These are phyloP conservation scores for Chaetomium sp. DNA, from an alignment of 2,329 filamentous ascomycete genomes.

Conservation along the genomic window DNA sequence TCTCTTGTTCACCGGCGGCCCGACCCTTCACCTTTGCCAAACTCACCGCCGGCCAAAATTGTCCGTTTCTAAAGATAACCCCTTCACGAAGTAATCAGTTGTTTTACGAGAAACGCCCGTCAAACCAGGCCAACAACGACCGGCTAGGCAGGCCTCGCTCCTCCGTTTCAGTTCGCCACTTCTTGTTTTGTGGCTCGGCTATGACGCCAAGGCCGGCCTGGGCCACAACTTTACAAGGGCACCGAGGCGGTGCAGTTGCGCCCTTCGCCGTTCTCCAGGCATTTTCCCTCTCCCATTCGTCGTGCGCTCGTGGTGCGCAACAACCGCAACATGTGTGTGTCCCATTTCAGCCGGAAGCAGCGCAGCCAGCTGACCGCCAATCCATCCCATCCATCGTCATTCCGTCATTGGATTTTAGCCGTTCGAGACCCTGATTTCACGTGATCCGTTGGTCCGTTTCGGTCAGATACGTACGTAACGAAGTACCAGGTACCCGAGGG, in stretches of 20 bases:
- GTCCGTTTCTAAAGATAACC: no score
- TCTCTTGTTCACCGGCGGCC: no score
- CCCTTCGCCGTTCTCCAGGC: not conserved
- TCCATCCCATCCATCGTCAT: not conserved
- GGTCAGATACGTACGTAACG: no score
- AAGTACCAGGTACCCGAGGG: no score
- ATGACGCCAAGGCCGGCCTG: not conserved
- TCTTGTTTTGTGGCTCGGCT: not conserved
- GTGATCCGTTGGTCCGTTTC: not conserved
- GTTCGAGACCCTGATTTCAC: not conserved
- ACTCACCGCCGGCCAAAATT: no score
- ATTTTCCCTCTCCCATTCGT: no score
- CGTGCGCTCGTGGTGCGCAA: no score
- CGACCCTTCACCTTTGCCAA: no score
- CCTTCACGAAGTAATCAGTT: no score
- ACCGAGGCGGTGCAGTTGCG: not conserved
- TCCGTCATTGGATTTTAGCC: not conserved
- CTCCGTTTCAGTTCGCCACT: not conserved
- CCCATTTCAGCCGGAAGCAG: constrained; percentile 1
- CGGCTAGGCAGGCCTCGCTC: no score
- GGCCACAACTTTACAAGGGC: not conserved
- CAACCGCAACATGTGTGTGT: no score
- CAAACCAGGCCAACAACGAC: not conserved
- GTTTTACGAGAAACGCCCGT: not conserved
- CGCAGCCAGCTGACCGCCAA: not conserved